phyloP scores from a whole-genome alignment of 75 land plant species.

The Cupressus sempervirens region DNA sequence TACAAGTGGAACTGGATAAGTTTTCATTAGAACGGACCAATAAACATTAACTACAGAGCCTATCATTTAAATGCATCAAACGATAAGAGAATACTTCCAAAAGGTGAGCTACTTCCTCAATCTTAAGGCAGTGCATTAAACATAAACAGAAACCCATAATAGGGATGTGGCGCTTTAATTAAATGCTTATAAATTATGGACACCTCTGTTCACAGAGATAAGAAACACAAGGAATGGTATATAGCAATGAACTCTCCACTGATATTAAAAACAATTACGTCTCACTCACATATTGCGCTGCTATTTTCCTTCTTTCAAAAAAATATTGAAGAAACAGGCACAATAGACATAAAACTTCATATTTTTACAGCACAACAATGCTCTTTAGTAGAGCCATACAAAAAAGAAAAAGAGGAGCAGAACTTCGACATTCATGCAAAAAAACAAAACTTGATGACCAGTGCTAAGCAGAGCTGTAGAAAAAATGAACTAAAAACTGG shows the following conservation, averaged over 20 bases:
- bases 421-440: slow-evolving; percentile 31
- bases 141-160: background rate
- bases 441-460: slow-evolving; percentile 56
- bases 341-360: background rate
- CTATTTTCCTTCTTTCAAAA: background rate
- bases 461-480: slow-evolving; percentile 50
- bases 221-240: background rate
- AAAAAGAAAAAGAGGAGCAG: background rate
- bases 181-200: background rate
- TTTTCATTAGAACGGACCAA: background rate
- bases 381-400: background rate
- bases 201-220: background rate
- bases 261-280: background rate
- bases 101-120: background rate
- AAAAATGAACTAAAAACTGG: slow-evolving; percentile 34
- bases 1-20: background rate
- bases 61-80: background rate
- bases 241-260: background rate
- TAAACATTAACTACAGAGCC: background rate
- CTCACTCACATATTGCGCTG: background rate
- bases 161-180: background rate
- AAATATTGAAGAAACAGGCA: slow-evolving; percentile 1
- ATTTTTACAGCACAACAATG: background rate
- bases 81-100: background rate
- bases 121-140: background rate